Evolutionary conservation across 208 protist genomes (phyloP).

Genomic region (Entamoeba nuttalli): DNA sequence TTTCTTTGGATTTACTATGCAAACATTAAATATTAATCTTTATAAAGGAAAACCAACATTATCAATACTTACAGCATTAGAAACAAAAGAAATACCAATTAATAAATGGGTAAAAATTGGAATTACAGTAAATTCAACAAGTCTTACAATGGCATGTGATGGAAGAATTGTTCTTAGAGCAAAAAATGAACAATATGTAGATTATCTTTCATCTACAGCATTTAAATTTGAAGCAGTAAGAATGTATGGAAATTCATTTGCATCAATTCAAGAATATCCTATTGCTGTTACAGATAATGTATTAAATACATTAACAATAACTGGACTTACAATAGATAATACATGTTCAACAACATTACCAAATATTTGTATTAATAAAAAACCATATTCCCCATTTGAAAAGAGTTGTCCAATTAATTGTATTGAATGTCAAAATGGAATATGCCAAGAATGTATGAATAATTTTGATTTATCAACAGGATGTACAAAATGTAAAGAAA

Average conservation of each 20-base stretch:
- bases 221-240: not conserved
- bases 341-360: not conserved
- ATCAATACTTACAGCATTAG: not conserved
- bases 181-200: not conserved
- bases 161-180: not conserved
- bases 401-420: not conserved
- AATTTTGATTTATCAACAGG: not conserved
- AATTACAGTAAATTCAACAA: not conserved
- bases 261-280: not conserved
- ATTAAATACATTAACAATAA: not conserved
- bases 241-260: not conserved
- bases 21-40: not conserved
- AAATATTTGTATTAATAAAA: not conserved
- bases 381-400: not conserved
- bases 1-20: not conserved
- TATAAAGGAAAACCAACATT: not conserved
- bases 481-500: not conserved
- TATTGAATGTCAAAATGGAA: not conserved
- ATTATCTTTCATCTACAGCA: not conserved
- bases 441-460: not conserved
- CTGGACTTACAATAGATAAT: not conserved
- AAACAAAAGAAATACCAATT: not conserved
- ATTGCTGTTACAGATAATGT: not conserved
- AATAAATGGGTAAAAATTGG: not conserved
- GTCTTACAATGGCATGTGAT: not conserved